Conservation (phyloP, 352 stramenopile species). For the Phytophthora sojae region DNA sequence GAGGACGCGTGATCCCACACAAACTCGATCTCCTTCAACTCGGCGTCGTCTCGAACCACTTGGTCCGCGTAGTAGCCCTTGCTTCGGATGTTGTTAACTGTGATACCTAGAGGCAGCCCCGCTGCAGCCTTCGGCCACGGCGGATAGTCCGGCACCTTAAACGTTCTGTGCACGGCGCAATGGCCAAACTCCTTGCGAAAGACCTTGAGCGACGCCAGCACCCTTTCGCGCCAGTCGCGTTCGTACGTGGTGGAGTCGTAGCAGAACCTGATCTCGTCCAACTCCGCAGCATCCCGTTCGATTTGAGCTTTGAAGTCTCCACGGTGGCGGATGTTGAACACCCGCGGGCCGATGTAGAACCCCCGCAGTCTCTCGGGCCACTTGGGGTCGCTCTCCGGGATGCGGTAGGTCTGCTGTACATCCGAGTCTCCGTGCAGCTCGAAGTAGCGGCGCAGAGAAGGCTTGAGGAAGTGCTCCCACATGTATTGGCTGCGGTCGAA, state of each 20-base stretch:
- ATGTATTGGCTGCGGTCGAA: background rate
- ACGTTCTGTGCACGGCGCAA: conserved; percentile 8
- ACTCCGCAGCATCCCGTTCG: background rate
- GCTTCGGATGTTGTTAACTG: conserved; percentile 13
- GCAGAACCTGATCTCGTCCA: conserved; percentile 23
- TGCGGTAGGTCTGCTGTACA: background rate
- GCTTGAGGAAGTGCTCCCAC: background rate
- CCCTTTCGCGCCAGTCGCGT: conserved; percentile 13
- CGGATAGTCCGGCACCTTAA: conserved; percentile 9
- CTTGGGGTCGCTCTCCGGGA: background rate
- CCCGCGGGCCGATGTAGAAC: background rate
- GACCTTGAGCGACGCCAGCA: conserved; percentile 9
- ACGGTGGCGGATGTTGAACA: conserved; percentile 2
- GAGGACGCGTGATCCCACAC: conserved; percentile 10
- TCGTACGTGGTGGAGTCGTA: conserved; percentile 13
- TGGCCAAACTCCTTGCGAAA: conserved; percentile 21
- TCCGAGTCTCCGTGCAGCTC: background rate
- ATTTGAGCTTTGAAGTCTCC: conserved; percentile 9
- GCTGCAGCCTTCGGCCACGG: no score
- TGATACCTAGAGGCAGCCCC: background rate
- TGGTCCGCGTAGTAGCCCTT: conserved; percentile 10
- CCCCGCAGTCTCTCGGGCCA: background rate
- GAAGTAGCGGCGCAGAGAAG: background rate
- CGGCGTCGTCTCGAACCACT: conserved; percentile 13
- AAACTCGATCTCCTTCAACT: conserved; percentile 22